Conservation (phyloP, 2,329 filamentous ascomycete species). For the Lanzia echinophila region DNA sequence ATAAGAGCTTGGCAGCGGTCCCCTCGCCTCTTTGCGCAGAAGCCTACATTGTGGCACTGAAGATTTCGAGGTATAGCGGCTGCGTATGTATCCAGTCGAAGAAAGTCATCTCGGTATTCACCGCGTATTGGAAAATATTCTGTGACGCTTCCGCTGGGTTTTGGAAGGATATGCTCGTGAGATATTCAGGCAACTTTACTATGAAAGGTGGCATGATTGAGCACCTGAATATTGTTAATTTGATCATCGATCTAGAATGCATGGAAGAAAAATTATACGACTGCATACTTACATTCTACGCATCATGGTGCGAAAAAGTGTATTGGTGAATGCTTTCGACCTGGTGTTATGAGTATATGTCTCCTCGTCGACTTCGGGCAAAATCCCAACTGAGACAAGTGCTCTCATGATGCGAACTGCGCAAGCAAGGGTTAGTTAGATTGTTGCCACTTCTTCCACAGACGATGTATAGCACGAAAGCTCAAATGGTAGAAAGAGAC, state of each 20-base stretch:
- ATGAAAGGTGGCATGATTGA: neutral
- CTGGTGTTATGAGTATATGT: neutral
- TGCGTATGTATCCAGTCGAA: neutral
- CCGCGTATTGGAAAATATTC: neutral
- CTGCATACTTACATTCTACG: neutral
- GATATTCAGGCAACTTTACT: neutral
- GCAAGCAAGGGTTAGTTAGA: neutral
- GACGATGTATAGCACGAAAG: neutral
- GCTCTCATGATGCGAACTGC: slow-evolving; percentile 2
- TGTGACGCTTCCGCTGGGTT: neutral
- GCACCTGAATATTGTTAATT: neutral
- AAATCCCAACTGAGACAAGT: neutral
- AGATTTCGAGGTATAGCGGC: neutral
- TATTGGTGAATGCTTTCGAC: neutral
- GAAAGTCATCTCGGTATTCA: neutral
- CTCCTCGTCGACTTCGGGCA: neutral
- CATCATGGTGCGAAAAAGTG: slow-evolving; percentile 3
- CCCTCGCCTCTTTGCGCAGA: neutral
- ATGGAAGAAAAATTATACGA: neutral
- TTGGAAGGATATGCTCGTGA: neutral
- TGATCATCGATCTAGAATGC: neutral
- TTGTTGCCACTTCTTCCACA: neutral
- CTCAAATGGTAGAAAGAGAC: neutral
- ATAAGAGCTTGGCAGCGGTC: neutral
- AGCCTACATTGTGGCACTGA: neutral